Percentiles rank a stretch among this genome's conserved stretches.
Conservation (phyloP, 2,329 filamentous ascomycete genomes). For the Rugonectria rugulosa region DNA sequence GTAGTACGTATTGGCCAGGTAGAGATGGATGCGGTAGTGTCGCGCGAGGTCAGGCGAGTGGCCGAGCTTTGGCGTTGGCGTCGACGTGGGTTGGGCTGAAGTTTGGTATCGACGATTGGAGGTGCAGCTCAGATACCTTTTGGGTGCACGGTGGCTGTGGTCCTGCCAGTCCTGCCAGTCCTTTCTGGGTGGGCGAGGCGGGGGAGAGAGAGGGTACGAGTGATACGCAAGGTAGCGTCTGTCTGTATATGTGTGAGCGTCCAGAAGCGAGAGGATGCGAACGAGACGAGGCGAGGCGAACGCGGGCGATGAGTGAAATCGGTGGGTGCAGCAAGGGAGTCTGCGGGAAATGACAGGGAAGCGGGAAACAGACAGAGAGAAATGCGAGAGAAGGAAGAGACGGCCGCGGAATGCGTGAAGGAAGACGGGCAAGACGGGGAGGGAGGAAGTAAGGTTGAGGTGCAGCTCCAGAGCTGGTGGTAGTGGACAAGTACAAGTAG, state of each 20-base stretch:
- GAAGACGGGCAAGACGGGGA: not conserved
- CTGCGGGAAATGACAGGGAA: constrained; percentile 1
- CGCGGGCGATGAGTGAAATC: not conserved
- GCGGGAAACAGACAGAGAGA: not conserved
- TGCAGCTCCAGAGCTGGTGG: not conserved
- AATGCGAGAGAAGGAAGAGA: not conserved
- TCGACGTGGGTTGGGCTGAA: constrained; percentile 7
- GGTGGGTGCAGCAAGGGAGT: not conserved
- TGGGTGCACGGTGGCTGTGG: not conserved
- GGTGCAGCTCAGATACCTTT: constrained; percentile 1
- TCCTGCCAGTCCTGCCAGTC: too few species aligned
- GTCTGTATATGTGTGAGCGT: constrained; percentile 13
- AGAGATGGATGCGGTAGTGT: constrained; percentile 19
- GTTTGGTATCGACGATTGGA: constrained; percentile 18
- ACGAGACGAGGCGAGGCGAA: constrained; percentile 2
- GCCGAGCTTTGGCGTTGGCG: constrained; percentile 16
- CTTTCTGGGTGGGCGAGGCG: not conserved
- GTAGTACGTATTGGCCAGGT: constrained; percentile 23
- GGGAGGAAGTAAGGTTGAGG: constrained; percentile 5
- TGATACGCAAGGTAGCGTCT: not conserved
- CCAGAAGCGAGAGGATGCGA: not conserved
- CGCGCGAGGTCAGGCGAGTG: constrained; percentile 23
- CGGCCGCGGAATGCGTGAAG: constrained; percentile 1
- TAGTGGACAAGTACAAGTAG: not conserved
- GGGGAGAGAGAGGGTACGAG: not conserved